phyloP scores from a whole-genome alignment of 148 eudicot species.

The Cornus florida region DNA sequence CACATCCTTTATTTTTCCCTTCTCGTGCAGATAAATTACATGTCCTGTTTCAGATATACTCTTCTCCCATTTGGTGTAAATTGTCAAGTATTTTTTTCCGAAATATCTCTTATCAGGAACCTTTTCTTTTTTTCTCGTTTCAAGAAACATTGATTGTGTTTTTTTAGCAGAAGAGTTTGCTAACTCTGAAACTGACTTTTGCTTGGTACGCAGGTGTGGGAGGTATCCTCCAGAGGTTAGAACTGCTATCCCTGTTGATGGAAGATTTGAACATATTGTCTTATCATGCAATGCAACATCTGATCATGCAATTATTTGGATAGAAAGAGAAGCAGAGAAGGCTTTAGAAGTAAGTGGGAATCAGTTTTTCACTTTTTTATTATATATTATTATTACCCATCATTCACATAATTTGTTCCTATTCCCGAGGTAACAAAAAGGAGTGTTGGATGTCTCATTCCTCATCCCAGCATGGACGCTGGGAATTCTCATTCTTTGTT shows the following conservation, averaged over 20 bases:
- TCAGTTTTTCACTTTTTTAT: neutral
- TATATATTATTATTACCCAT: no score
- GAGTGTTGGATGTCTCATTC: neutral
- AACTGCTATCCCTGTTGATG: slow-evolving; percentile 90
- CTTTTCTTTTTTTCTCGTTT: no score
- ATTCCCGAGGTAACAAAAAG: neutral
- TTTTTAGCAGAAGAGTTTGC: neutral
- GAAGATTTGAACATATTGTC: slow-evolving; percentile 94
- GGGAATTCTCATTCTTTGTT: neutral
- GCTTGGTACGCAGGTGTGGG: slow-evolving; percentile 50
- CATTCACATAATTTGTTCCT: neutral
- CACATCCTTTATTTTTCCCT: no score
- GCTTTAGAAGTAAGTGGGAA: slow-evolving; percentile 48
- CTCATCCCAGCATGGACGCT: neutral
- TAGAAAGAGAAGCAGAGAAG: slow-evolving; percentile 74
- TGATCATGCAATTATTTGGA: slow-evolving; percentile 92
- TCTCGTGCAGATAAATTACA: no score
- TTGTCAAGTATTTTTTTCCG: no score
- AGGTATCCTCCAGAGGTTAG: slow-evolving; percentile 82
- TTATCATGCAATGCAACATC: slow-evolving; percentile 83
- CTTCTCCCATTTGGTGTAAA: no score
- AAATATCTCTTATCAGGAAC: no score
- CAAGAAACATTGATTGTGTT: no score
- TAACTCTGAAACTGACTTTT: neutral
- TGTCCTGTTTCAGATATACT: no score